Conservation (phyloP, 2,329 filamentous ascomycete genomes). For the Biscogniauxia sp. region DNA sequence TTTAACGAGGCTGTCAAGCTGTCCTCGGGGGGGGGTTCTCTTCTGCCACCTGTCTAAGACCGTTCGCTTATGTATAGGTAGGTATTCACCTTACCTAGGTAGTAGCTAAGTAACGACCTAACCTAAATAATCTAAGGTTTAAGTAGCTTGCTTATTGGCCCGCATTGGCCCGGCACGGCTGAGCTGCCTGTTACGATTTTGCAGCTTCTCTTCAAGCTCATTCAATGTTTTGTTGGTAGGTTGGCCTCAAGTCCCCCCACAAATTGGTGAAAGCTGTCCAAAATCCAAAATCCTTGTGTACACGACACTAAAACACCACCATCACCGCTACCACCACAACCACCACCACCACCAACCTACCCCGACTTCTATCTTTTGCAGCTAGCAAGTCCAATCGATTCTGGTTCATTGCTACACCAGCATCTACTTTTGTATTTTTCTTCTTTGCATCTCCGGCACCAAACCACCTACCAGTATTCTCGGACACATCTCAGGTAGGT, state of each 20-base stretch:
- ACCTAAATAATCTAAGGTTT: too few species aligned
- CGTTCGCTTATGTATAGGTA: neutral
- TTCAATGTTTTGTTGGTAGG: neutral
- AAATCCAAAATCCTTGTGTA: constrained; percentile 28
- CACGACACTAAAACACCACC: constrained; percentile 18
- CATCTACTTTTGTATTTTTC: neutral
- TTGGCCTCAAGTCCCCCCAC: constrained; percentile 25
- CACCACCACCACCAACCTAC: neutral
- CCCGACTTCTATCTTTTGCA: neutral
- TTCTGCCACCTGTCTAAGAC: neutral
- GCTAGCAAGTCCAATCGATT: constrained; percentile 2
- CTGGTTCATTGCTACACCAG: neutral
- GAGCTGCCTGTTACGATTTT: too few species aligned
- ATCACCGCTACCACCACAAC: constrained; percentile 8
- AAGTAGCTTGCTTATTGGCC: neutral
- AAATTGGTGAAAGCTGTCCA: constrained; percentile 37
- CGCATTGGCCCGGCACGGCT: too few species aligned
- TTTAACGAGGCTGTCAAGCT: neutral
- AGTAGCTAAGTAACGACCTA: neutral
- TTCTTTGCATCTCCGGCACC: neutral
- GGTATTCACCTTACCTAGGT: too few species aligned
- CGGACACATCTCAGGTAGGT: neutral
- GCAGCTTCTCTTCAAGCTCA: neutral
- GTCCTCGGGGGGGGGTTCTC: neutral
- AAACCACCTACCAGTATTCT: neutral